Evolutionary conservation across 2,329 filamentous ascomycete species (phyloP), one percentile per base, ranked within the genome.

Genomic region (Hypoxylon sp.): DNA sequence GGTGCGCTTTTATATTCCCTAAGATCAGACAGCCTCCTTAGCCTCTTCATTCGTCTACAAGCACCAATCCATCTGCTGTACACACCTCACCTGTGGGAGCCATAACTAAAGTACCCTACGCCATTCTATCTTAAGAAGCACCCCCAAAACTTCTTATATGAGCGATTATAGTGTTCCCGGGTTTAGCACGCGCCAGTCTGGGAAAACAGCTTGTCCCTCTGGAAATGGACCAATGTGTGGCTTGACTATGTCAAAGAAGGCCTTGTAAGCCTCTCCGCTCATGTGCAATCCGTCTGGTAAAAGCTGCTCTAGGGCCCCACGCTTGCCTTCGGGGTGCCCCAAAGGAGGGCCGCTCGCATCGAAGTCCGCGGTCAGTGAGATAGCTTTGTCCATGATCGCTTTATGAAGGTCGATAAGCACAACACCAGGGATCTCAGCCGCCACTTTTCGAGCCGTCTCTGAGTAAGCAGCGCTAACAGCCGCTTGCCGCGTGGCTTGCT

Each of bases 331-430:
- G 1, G 80, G 82, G 25, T 86, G 83, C 1, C 87, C 86, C 32
- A 88, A 81, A 73, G 80, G 78, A 14, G 82, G 80, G 4, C 79
- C 82, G 49, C 79, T 72, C 52, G 69, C 81, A 59, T 89, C 85
- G 75, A 89, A 91, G 52, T 85, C 80, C 72, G 77, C 87, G 76
- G 79, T 87, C 80, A 80, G 87, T 77, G 77, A 85, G 77, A 79
- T 87, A 82, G 79, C 94, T 85, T 87, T 84, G 60, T 87, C 83
- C 89, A 97, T 93, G 73, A 98, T 86, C 0, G 88, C 89, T 67
- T 87, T 86, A 89, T 93, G 97, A 1, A 98, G 85, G 79, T 98
- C 93, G 21, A 97, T 82, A 1, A 95, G 86, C 0, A 88, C 84
- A 2, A 95, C 83, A 1, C 86, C 91, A 0, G 92, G 82, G 56